Conservation (phyloP, 1,139 yeast genomes). For the Kurtzmaniella quercitrusa region DNA sequence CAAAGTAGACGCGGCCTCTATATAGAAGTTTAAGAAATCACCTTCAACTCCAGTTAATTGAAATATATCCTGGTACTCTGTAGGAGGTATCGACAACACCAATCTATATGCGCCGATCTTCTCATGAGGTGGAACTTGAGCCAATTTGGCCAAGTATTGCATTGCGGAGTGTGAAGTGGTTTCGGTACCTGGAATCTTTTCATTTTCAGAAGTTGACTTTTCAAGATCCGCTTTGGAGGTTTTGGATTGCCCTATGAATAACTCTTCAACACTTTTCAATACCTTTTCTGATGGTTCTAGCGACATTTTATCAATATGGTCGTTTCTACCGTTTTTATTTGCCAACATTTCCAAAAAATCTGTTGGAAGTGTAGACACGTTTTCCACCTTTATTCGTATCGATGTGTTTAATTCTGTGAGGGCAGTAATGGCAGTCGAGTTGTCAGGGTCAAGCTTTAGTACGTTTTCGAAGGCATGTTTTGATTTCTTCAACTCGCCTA, state of each 20-base stretch:
- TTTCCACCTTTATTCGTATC: constrained; percentile 12
- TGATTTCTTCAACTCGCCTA: constrained; percentile 31
- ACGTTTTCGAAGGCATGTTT: constrained; percentile 35
- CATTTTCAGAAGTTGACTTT: neutral
- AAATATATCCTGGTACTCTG: constrained; percentile 31
- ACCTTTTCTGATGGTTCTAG: constrained; percentile 3
- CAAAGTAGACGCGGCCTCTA: constrained; percentile 40
- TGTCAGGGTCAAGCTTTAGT: constrained; percentile 41
- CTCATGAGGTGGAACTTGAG: constrained; percentile 22
- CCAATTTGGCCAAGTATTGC: constrained; percentile 25
- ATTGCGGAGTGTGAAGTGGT: constrained; percentile 20
- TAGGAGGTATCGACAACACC: constrained; percentile 29
- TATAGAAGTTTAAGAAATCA: constrained; percentile 47
- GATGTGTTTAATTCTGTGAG: constrained; percentile 12
- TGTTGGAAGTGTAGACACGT: constrained; percentile 44
- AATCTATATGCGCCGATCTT: constrained; percentile 35
- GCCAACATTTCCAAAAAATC: constrained; percentile 18
- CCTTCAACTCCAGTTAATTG: constrained; percentile 52
- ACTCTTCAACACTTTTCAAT: constrained; percentile 13
- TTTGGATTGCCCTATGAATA: constrained; percentile 8
- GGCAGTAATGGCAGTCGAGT: constrained; percentile 29
- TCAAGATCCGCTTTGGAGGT: neutral
- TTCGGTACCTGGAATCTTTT: neutral
- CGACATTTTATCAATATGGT: no score
- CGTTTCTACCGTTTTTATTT: neutral